Percentiles rank a stretch among this genome's conserved stretches.
Evolutionary conservation across 352 stramenopile species (phyloP).

Genomic region (Globisporangium nodosum): DNA sequence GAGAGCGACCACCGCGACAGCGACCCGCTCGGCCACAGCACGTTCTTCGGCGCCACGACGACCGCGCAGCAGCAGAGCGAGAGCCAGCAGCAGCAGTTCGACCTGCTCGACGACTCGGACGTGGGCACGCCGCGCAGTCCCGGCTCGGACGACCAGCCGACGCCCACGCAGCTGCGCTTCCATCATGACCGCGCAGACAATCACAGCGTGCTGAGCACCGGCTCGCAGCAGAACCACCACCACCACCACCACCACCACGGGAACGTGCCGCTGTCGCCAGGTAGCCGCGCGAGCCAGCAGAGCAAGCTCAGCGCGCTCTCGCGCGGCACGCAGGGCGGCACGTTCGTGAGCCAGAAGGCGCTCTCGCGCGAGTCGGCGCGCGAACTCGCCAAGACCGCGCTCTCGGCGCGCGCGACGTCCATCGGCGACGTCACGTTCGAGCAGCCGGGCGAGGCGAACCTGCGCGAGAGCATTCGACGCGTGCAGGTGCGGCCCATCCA

Average conservation of each 20-base stretch:
- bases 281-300: conserved; percentile 11
- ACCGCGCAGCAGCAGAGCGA: background rate
- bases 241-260: background rate
- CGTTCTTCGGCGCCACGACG: conserved; percentile 7
- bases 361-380: conserved; percentile 43
- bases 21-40: conserved; percentile 1
- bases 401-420: conserved; percentile 63
- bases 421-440: conserved; percentile 74
- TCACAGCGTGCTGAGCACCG: background rate
- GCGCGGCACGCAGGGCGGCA: conserved; percentile 9
- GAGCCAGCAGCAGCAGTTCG: conserved; percentile 1
- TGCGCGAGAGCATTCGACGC: conserved; percentile 76
- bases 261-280: conserved; percentile 10
- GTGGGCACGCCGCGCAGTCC: conserved; percentile 6
- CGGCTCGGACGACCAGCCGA: background rate
- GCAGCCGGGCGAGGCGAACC: conserved; percentile 44
- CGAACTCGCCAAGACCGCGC: conserved; percentile 67
- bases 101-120: conserved; percentile 1
- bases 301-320: conserved; percentile 16
- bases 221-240: background rate
- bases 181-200: conserved; percentile 1
- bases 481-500: conserved; percentile 31
- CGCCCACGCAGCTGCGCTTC: background rate
- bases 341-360: conserved; percentile 25
- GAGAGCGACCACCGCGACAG: conserved; percentile 1